Evolutionary conservation across 805 yeast species (phyloP), one percentile per base, ranked within the genome.

Genomic region (Metschnikowia santaceciliae): DNA sequence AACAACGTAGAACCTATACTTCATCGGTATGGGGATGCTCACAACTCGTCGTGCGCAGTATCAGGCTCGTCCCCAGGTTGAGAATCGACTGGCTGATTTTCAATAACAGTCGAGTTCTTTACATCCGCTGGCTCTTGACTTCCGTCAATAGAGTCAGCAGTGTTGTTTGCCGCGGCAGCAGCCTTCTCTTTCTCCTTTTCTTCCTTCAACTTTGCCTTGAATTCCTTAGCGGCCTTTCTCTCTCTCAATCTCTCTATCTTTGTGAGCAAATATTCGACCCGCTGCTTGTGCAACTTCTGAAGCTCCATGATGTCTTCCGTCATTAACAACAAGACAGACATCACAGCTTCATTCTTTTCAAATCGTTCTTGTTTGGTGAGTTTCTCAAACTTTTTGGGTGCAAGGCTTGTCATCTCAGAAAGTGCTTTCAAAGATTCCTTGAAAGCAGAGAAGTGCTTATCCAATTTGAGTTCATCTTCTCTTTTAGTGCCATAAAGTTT

Each of bases 171-270:
- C 17, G 41, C 40, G 1, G 47, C 40, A n/a, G 59, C 61, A 34
- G 58, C 57, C 42, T 63, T 60, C 41, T 50, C 61, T 34, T 58
- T 58, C 42, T 63, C 60, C 40, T 50, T 54, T 49, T 56, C 54
- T 46, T 66, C 61, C 51, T 65, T 72, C 50, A 67, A 52, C 56
- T 66, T 65, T 39, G 64, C 65, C 55, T 70, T 68, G 37, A 60
- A 56, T 50, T 70, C 73, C 51, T 65, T 67, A 50, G 66, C 67
- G 11, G 52, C 51, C 49, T 65, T 67, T 57, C 75, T 70, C 40
- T 62, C 65, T 26, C 61, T 41, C 44, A 72, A 61, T 23, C 59
- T 64, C 6, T 64, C 64, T 41, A 64, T 61, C 49, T 66, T 69
- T 20, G 54, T 44, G 36, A 64, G 59, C 57, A 73, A 66, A 32